phyloP scores from a whole-genome alignment of 148 eudicot genomes.

The Agrostemma githago region DNA sequence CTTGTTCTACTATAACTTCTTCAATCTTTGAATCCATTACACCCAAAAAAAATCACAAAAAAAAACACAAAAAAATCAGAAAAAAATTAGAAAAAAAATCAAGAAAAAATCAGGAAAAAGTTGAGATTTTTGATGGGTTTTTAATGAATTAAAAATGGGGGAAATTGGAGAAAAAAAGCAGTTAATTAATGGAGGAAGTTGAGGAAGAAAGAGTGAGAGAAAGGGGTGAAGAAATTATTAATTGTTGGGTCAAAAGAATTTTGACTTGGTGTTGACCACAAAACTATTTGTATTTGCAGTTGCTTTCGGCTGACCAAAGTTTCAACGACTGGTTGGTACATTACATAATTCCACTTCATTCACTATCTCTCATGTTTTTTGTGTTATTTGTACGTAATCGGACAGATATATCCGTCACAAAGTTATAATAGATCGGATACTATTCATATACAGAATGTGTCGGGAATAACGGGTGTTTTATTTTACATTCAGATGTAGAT shows the following conservation, averaged over 20 bases:
- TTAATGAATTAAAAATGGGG: not conserved
- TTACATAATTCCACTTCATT: too few species aligned
- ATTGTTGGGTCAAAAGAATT: constrained; percentile 9
- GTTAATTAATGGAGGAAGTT: not conserved
- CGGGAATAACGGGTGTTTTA: too few species aligned
- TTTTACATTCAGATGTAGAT: too few species aligned
- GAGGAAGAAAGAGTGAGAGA: not conserved
- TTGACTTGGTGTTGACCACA: constrained; percentile 34
- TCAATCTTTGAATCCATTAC: constrained; percentile 20
- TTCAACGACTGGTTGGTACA: constrained; percentile 2
- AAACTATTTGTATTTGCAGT: constrained; percentile 13
- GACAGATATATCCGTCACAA: too few species aligned
- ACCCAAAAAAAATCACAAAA: not conserved
- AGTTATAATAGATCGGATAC: too few species aligned
- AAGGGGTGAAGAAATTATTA: not conserved
- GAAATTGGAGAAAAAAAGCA: not conserved
- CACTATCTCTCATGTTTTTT: too few species aligned
- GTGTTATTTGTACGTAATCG: too few species aligned
- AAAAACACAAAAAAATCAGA: not conserved
- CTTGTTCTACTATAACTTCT: constrained; percentile 2
- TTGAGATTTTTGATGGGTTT: too few species aligned
- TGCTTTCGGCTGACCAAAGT: constrained; percentile 30
- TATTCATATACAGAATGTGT: too few species aligned
- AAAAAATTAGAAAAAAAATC: not conserved
- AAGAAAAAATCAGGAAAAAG: not conserved